A percentile compares a stretch with the other conserved stretches of the same genome.
phyloP scores from a whole-genome alignment of 345 rosid genomes.

The Gossypium bickii region DNA sequence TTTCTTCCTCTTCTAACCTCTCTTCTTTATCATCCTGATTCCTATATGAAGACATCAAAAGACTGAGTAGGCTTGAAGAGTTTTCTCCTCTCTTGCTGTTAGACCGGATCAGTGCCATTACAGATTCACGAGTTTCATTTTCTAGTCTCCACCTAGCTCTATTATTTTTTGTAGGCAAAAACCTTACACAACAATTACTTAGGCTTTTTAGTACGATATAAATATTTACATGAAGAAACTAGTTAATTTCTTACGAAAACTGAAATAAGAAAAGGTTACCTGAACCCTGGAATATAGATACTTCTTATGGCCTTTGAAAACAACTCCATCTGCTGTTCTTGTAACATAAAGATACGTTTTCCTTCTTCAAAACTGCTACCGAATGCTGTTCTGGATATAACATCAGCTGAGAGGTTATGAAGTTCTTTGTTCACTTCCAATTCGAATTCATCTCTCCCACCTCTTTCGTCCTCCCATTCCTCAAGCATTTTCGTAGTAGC shows the following conservation, averaged over 20 bases:
- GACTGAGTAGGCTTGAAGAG: slow-evolving; percentile 50
- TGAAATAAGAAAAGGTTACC: slow-evolving; percentile 26
- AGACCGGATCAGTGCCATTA: slow-evolving; percentile 41
- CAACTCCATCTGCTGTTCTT: slow-evolving; percentile 65
- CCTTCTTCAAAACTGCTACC: slow-evolving; percentile 84
- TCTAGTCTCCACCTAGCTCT: slow-evolving; percentile 66
- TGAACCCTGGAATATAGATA: slow-evolving; percentile 74
- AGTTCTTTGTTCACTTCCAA: slow-evolving; percentile 57
- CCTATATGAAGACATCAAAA: slow-evolving; percentile 45
- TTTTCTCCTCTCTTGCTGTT: slow-evolving; percentile 32
- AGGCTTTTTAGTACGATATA: background rate
- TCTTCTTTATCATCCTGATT: slow-evolving; percentile 58
- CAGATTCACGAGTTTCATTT: slow-evolving; percentile 55
- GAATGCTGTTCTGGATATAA: slow-evolving; percentile 78
- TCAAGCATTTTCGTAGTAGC: slow-evolving; percentile 49
- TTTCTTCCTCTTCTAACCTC: slow-evolving; percentile 53
- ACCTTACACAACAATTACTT: slow-evolving; percentile 35
- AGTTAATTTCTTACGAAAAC: background rate
- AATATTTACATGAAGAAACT: background rate
- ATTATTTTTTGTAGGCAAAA: slow-evolving; percentile 71
- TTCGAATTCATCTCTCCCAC: slow-evolving; percentile 56
- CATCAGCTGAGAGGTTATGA: slow-evolving; percentile 58
- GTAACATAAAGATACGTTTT: slow-evolving; percentile 54
- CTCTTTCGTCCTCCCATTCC: slow-evolving; percentile 62
- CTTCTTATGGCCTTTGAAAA: slow-evolving; percentile 50